Percentiles rank a stretch among this genome's conserved stretches.
Conservation (phyloP, 768 basidiomycete genomes). For the Guyanaporus albipodus region DNA sequence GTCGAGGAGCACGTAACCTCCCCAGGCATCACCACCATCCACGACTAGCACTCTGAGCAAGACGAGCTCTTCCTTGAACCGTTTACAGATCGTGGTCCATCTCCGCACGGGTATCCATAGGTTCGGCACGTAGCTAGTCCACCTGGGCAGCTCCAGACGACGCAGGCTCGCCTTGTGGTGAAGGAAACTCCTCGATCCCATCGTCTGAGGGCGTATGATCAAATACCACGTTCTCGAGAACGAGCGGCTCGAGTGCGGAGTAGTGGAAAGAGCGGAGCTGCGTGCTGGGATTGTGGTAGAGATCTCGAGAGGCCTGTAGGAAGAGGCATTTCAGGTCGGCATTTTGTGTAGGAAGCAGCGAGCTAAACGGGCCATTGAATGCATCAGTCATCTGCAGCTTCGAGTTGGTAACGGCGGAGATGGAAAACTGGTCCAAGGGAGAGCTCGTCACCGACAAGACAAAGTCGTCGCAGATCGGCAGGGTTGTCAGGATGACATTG, state of each 20-base stretch:
- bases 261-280: conserved; percentile 21
- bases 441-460: conserved; percentile 23
- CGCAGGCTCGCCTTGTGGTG: conserved; percentile 27
- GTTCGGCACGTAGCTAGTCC: conserved; percentile 24
- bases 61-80: conserved; percentile 19
- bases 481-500: conserved; percentile 27
- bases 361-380: conserved; percentile 23
- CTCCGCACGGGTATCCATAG: conserved; percentile 12
- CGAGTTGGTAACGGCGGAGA: conserved; percentile 30
- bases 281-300: conserved; percentile 26
- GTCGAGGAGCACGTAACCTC: conserved; percentile 26
- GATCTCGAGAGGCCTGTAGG: conserved; percentile 26
- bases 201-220: conserved; percentile 19
- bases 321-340: conserved; percentile 19
- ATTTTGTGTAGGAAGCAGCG: conserved; percentile 24
- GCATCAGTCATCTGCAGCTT: conserved; percentile 28
- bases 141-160: conserved; percentile 23
- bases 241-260: conserved; percentile 24
- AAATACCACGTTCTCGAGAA: conserved; percentile 30
- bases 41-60: conserved; percentile 24
- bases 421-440: conserved; percentile 29
- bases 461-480: conserved; percentile 24
- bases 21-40: too few species aligned
- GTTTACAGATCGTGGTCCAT: conserved; percentile 29
- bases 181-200: conserved; percentile 28